Evolutionary conservation across 345 rosid genomes (phyloP), one percentile per base, ranked within the genome.

Genomic region (Crucihimalaya himalaica): DNA sequence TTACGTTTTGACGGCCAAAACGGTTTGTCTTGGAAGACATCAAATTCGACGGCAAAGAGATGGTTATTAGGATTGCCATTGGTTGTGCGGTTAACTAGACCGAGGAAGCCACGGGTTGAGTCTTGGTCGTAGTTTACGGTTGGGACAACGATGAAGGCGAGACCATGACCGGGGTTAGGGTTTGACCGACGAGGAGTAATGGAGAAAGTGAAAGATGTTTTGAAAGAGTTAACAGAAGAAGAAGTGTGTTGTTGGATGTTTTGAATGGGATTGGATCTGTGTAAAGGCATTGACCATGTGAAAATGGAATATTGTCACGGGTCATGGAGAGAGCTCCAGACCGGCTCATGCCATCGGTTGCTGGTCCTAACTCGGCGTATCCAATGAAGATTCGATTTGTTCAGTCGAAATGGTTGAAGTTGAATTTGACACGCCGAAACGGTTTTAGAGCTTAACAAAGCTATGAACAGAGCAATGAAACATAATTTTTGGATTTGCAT

Each of bases 181-280:
- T 56, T 50, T 57, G 74, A 55, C 10, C 21, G 46, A 29, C 43
- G 32, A 14, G 71, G 68, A 29, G 70, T 68, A 63, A 68, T 73
- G 40, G 59, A 74, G 76, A 81, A 81, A 25, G 69, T 65, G 45
- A 73, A 73, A 16, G 70, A 59, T 28, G 72, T 69, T 73, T 61
- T n/a, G 20, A 63, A 76, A 31, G 78, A 47, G 16, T 45, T 31
- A 35, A 66, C 12, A 23, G n/a, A 37, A 32, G 40, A 35, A 10
- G 61, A 60, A 52, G 27, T 43, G 70, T 66, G 23, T 34, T 23
- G 50, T 35, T 51, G 31, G 45, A 45, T 3, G 73, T 16, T 16
- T 50, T 69, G 16, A 48, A 63, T 47, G 73, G 60, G 52, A 77
- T 76, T 37, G 40, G 61, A 35, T 46, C 40, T 5, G 28, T 29